Conservation (phyloP, 495 filamentous ascomycete species). For the Evansstolkia leycettana region DNA sequence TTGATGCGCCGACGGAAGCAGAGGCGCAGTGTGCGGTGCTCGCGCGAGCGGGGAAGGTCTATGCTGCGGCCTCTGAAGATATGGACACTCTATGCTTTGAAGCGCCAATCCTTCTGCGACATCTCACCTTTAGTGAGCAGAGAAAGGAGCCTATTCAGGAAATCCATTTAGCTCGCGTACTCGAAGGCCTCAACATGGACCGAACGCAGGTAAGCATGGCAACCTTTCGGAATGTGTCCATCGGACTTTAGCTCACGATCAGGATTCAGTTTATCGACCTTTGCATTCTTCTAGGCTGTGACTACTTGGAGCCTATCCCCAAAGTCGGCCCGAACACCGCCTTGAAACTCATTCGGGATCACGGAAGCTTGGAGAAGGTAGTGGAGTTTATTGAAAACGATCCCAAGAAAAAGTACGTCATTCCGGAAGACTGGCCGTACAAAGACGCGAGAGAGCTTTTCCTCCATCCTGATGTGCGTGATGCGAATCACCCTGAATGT, state of each 20-base stretch:
- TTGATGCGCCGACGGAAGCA: slow-evolving; percentile 90
- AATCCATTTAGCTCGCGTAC: slow-evolving; percentile 70
- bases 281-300: slow-evolving; percentile 94
- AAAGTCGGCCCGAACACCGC: slow-evolving; percentile 87
- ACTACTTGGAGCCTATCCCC: slow-evolving; percentile 92
- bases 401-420: slow-evolving; percentile 60
- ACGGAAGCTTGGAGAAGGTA: slow-evolving; percentile 76
- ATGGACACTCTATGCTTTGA: slow-evolving; percentile 99
- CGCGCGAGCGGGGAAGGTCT: slow-evolving; percentile 87
- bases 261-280: slow-evolving; percentile 77
- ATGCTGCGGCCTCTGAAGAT: slow-evolving; percentile 91
- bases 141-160: slow-evolving; percentile 96
- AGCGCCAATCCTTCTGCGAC: slow-evolving; percentile 76
- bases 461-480: slow-evolving; percentile 75
- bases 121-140: slow-evolving; percentile 94
- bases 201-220: slow-evolving; percentile 50
- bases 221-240: neutral
- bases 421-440: slow-evolving; percentile 91
- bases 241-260: neutral
- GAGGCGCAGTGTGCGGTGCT: slow-evolving; percentile 93
- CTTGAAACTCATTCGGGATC: slow-evolving; percentile 82
- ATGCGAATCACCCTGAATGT: slow-evolving; percentile 72
- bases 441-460: slow-evolving; percentile 87
- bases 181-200: slow-evolving; percentile 81
- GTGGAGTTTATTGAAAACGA: slow-evolving; percentile 66